Evolutionary conservation across 2,329 filamentous ascomycete genomes (phyloP), one percentile per base, ranked within the genome.

Genomic region (Rugonectria rugulosa): DNA sequence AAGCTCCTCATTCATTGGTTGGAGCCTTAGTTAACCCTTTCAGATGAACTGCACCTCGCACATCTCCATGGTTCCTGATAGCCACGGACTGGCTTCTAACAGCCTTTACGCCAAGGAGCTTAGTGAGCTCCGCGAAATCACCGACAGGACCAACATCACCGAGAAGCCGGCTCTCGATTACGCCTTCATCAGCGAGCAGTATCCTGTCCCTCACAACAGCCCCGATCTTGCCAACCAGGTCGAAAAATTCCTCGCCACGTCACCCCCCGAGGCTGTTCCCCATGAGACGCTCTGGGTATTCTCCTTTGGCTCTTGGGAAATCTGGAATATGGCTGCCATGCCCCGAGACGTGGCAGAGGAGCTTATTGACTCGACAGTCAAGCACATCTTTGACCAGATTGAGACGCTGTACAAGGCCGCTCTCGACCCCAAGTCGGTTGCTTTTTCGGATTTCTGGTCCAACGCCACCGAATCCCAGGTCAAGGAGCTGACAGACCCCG

Each of bases 241-340:
- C 3, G 63, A 73, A 26, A 56, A 62, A 2, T 84, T 84, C 46
- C 73, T 84, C n/a, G 64, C 72, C 6, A 72, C 69, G 36, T 69
- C 76, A 2, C 67, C 66, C 17, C 71, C 74, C 0, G 57, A 60
- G 3, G 54, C 58, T 1, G 54, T 73, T 0, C 74, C 79, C 6
- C 70, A 70, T n/a, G 78, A 83, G 56, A 83, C 81, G 0, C 62
- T 84, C 12, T 84, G 79, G 78, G 70, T 84, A 12, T 80, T 84
- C 49, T 78, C 73, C 9, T 76, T 83, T 49, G 81, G 81, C n/a
- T 77, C 77, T 24, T 83, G 81, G 81, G 81, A 84, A 53, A 68
- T 83, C 44, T 84, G 80, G 80, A 77, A 78, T 10, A 67, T 84
- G 15, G 75, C 81, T 1, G 72, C 79, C 3, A 63, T 83, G 15